Percentiles rank a stretch among this genome's conserved stretches.
These are phyloP conservation scores for Tetracladium marchalianum DNA, from an alignment of 495 filamentous ascomycete genomes.

Conservation along the genomic window DNA sequence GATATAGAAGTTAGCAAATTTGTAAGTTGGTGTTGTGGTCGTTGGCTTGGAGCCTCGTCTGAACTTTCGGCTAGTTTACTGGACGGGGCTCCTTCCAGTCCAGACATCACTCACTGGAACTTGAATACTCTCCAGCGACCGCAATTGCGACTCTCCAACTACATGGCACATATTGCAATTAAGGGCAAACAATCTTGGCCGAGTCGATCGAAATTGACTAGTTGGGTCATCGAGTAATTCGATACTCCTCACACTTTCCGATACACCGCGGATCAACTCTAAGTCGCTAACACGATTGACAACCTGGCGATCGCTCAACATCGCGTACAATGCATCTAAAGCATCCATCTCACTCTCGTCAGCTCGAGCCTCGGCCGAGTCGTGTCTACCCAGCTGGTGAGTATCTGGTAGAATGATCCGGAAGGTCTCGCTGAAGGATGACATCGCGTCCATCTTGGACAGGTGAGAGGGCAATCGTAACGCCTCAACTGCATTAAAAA, in stretches of 20 bases:
- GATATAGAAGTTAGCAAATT: background rate
- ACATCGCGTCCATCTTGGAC: conserved; percentile 19
- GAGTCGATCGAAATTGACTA: conserved; percentile 14
- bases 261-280: conserved; percentile 23
- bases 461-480: conserved; percentile 21
- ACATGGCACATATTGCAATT: conserved; percentile 25
- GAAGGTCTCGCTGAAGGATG: conserved; percentile 21
- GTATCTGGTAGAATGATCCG: conserved; percentile 27
- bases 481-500: conserved; percentile 22
- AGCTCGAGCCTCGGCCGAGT: conserved; percentile 6
- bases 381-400: conserved; percentile 11
- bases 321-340: conserved; percentile 21
- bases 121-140: conserved; percentile 11
- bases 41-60: background rate
- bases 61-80: too few relatives aligned
- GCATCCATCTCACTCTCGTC: conserved; percentile 29
- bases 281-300: conserved; percentile 25
- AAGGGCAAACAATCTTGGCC: conserved; percentile 23
- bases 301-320: conserved; percentile 21
- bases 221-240: conserved; percentile 23
- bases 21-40: too few relatives aligned
- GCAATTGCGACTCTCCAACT: conserved; percentile 24
- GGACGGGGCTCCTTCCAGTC: background rate
- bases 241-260: conserved; percentile 22
- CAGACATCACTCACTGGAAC: conserved; percentile 14